Evolutionary conservation across 139 green algal species (phyloP).

Genomic region (Ostreobium quekettii): DNA sequence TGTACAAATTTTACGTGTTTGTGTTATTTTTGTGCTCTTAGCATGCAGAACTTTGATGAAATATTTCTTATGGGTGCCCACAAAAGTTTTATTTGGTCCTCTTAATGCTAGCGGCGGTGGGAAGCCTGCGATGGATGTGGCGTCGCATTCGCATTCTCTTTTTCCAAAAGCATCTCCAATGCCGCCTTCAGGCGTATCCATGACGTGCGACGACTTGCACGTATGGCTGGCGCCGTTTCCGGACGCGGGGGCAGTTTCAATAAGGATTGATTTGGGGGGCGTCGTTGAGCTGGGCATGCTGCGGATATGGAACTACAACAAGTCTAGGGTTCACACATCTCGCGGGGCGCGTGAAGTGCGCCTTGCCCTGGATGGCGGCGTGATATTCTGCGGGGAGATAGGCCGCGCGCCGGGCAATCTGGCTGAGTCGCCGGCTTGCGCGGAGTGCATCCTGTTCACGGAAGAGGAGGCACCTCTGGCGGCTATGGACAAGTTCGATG

Average conservation of each 20-base stretch:
- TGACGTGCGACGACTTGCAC: constrained; percentile 33
- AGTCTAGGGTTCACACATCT: constrained; percentile 23
- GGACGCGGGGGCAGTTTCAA: neutral
- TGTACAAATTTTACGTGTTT: no score
- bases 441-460: constrained; percentile 31
- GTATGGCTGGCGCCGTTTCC: constrained; percentile 24
- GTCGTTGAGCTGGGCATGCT: constrained; percentile 12
- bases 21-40: no score
- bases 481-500: constrained; percentile 12
- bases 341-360: constrained; percentile 13
- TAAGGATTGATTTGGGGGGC: neutral
- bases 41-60: no score
- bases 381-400: constrained; percentile 25
- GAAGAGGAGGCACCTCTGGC: constrained; percentile 13
- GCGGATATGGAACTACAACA: constrained; percentile 35
- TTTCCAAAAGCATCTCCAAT: no score
- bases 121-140: no score
- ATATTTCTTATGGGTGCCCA: no score
- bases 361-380: constrained; percentile 9
- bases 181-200: constrained; percentile 8
- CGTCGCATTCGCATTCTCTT: no score
- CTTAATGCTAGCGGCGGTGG: no score
- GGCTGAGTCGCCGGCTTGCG: constrained; percentile 10
- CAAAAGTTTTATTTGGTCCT: no score
- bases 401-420: constrained; percentile 16